Conservation (phyloP, 2,329 filamentous ascomycete species). For the Phoma herbarum region DNA sequence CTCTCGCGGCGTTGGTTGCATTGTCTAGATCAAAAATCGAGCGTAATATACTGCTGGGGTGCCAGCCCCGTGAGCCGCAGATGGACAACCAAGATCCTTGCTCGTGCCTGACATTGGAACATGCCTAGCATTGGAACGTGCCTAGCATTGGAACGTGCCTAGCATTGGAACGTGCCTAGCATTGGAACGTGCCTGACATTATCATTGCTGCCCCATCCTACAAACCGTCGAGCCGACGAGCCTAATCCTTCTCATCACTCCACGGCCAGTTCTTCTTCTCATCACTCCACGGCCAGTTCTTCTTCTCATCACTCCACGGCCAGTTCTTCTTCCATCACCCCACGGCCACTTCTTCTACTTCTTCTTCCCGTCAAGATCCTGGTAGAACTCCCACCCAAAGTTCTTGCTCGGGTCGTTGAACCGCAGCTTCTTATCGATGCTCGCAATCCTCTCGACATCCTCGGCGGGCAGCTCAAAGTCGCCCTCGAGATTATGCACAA, state of each 20-base stretch:
- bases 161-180: too few species aligned
- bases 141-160: too few species aligned
- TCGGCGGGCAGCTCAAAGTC: constrained; percentile 76
- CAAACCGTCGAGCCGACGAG: neutral
- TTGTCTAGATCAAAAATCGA: neutral
- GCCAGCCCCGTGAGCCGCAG: neutral
- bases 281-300: too few species aligned
- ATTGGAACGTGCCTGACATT: neutral
- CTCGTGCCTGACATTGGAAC: neutral
- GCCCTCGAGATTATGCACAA: constrained; percentile 56
- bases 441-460: constrained; percentile 71
- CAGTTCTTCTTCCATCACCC: neutral
- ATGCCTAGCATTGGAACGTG: too few species aligned
- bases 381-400: constrained; percentile 68
- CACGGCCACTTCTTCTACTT: too few species aligned
- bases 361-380: constrained; percentile 63
- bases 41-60: neutral
- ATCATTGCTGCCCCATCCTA: neutral
- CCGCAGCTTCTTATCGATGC: constrained; percentile 67
- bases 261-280: too few species aligned
- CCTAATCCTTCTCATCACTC: neutral
- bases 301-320: neutral
- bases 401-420: constrained; percentile 67
- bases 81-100: neutral
- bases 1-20: neutral